Base-by-base conservation (phyloP, 139 green algal genomes). In the Chlorella sp. region DNA sequence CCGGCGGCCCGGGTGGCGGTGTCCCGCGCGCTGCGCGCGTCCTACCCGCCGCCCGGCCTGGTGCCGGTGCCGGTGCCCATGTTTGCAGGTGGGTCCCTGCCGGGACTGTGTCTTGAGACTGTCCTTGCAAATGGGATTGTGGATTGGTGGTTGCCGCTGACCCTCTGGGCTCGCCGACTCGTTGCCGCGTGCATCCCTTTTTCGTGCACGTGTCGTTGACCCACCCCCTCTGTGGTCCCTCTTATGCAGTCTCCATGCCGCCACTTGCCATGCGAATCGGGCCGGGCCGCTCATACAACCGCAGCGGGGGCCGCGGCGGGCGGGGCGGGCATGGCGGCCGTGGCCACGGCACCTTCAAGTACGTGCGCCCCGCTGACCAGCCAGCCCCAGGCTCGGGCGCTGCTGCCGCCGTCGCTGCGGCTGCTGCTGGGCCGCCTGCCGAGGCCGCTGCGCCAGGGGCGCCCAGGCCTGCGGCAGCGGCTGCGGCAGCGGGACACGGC, bases 11-110 rank as follows among this genome's bases (percentile, higher is more conserved):
- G 72, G 11, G 72, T 62, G 13, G 81, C 81, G 3, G 40, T 73
- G 19, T 60, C 81, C 7, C 70, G 81, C 1, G 68, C 80, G 30
- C 70, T 86, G 43, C 79, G 79, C 20, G 64, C 64, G n/a, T 34
- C 64, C 78, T 58, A 46, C 60, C 78, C 77, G 32, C 41, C 79
- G 4, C 43, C 79, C 6, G 64, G 32, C 44, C 32, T 64, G 32
- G 34, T 84, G 43, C 41, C 79, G 4, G 36, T 79, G 73, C 73
- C 73, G 28, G 17, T 84, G 64, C 64, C 64, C 13, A 5, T 83
- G 20, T 43, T 83, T 38, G 38, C 76, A 67, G 76, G 76, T 82
- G 51, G 54, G 72, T 40, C 36, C n/a, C n/a, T n/a, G n/a, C n/a
- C n/a, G n/a, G n/a, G n/a, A n/a, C n/a, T n/a, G n/a, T n/a, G n/a